A percentile compares a stretch with the other conserved stretches of the same genome.
These are phyloP conservation scores for Teunomyces funiuensis DNA, from an alignment of 805 yeast genomes.

Conservation along the genomic window DNA sequence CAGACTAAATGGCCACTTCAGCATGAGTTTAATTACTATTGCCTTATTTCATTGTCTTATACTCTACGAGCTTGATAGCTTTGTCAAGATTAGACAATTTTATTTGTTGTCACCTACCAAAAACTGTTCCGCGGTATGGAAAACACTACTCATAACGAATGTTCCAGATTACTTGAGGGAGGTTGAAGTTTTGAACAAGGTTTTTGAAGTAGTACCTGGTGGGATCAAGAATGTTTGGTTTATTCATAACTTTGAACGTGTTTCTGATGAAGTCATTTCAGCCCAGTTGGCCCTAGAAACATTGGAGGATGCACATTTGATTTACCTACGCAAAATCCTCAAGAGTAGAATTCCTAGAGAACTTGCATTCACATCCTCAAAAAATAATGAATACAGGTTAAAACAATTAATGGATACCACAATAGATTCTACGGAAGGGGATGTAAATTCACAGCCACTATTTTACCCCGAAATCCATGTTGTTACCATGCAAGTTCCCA, in stretches of 20 bases:
- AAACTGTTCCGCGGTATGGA: slow-evolving; percentile 23
- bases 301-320: slow-evolving; percentile 29
- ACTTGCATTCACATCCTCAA: background rate
- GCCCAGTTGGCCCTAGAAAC: slow-evolving; percentile 26
- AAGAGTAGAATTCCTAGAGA: slow-evolving; percentile 15
- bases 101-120: slow-evolving; percentile 33
- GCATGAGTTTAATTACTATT: slow-evolving; percentile 55
- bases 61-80: slow-evolving; percentile 53
- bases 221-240: slow-evolving; percentile 62
- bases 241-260: slow-evolving; percentile 34
- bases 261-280: slow-evolving; percentile 17
- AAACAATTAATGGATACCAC: background rate
- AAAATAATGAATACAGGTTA: background rate
- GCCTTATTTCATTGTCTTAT: slow-evolving; percentile 57
- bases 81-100: slow-evolving; percentile 48
- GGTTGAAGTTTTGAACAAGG: slow-evolving; percentile 19
- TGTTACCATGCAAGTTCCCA: slow-evolving; percentile 19
- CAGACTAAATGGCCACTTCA: slow-evolving; percentile 61
- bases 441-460: background rate
- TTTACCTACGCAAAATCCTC: slow-evolving; percentile 32
- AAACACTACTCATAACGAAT: slow-evolving; percentile 43
- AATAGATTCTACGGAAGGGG: background rate
- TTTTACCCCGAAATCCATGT: slow-evolving; percentile 38
- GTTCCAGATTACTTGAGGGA: slow-evolving; percentile 40
- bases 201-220: slow-evolving; percentile 49